A percentile compares a stretch with the other conserved stretches of the same genome.
Conservation (phyloP, 139 green algal genomes). For the Tetradesmus obliquus region DNA sequence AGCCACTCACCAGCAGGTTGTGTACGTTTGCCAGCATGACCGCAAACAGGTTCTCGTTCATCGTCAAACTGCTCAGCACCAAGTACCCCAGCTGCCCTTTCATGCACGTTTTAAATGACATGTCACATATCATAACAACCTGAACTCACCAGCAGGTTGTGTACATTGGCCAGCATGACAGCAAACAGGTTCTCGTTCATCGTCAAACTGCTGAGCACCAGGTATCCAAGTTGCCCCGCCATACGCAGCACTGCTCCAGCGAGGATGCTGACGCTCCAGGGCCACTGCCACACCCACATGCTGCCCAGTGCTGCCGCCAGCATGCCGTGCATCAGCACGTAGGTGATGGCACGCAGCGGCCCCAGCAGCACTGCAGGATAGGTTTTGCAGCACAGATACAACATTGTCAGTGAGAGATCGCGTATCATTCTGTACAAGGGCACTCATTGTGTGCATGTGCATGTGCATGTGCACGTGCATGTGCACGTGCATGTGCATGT, state of each 20-base stretch:
- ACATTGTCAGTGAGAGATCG: too few relatives aligned
- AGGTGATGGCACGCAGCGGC: constrained; percentile 76
- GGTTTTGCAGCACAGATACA: neutral
- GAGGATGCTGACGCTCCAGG: constrained; percentile 56
- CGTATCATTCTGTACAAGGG: too few relatives aligned
- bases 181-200: constrained; percentile 87
- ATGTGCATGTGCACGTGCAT: too few relatives aligned
- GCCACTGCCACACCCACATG: constrained; percentile 53
- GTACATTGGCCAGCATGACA: constrained; percentile 77
- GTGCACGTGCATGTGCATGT: too few relatives aligned
- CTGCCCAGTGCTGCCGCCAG: constrained; percentile 71
- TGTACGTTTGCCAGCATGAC: neutral
- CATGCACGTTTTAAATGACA: constrained; percentile 60
- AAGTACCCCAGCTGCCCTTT: constrained; percentile 72
- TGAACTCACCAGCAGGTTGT: constrained; percentile 80
- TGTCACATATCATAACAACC: too few relatives aligned
- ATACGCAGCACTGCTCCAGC: constrained; percentile 61
- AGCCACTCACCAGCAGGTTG: constrained; percentile 3
- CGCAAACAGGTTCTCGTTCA: constrained; percentile 65
- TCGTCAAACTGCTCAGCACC: constrained; percentile 67
- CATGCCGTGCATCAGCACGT: constrained; percentile 82
- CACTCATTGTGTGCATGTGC: too few relatives aligned
- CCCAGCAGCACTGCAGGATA: constrained; percentile 82
- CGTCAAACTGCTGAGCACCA: constrained; percentile 70
- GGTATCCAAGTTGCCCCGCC: constrained; percentile 69